Conservation (phyloP, 2,329 filamentous ascomycete genomes). For the Venturiaceae sp. region DNA sequence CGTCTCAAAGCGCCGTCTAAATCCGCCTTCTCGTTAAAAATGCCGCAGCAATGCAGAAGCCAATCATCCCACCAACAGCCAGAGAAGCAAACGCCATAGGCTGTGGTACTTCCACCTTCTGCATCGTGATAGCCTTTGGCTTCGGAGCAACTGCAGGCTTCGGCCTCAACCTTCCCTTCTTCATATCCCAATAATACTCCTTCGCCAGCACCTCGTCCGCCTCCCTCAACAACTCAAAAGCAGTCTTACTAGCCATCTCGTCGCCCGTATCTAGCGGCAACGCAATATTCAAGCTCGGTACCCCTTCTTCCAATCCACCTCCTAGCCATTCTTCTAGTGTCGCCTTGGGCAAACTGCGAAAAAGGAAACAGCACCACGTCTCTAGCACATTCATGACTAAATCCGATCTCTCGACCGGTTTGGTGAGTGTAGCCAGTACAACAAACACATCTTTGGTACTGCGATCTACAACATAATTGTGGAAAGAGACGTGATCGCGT, state of each 20-base stretch:
- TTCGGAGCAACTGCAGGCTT: not conserved
- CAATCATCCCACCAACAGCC: not conserved
- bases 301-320: not conserved
- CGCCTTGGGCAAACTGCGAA: slow-evolving; percentile 16
- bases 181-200: slow-evolving; percentile 5
- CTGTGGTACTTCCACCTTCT: not conserved
- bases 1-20: not conserved
- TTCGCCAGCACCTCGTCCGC: slow-evolving; percentile 3
- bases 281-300: slow-evolving; percentile 19
- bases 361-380: slow-evolving; percentile 25
- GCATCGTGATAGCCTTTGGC: not conserved
- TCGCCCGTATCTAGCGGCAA: slow-evolving; percentile 20
- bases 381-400: slow-evolving; percentile 23
- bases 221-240: slow-evolving; percentile 5
- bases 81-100: not conserved
- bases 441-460: slow-evolving; percentile 20
- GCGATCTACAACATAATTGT: slow-evolving; percentile 22
- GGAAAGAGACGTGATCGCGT: slow-evolving; percentile 22
- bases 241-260: not conserved
- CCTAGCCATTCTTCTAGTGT: slow-evolving; percentile 15
- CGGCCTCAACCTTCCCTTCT: slow-evolving; percentile 1
- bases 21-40: not conserved
- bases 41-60: not conserved
- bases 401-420: slow-evolving; percentile 7
- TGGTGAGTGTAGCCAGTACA: slow-evolving; percentile 12